Evolutionary conservation across 2,329 filamentous ascomycete species (phyloP), one percentile per base, ranked within the genome.

Genomic region (Fusarium sp.): DNA sequence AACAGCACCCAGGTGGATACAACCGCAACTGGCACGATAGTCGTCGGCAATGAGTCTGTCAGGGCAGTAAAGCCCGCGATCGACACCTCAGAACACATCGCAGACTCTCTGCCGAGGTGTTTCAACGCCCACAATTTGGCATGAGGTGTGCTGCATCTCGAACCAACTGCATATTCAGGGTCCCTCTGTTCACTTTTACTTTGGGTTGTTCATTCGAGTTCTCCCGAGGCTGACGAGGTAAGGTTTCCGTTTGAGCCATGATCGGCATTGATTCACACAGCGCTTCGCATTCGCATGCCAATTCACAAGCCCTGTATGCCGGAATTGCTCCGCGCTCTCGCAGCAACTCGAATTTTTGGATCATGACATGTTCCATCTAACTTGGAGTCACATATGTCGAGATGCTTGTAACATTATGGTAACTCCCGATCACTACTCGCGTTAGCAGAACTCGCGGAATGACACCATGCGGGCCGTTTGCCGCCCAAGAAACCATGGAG

Each of bases 161-260:
- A 58, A 71, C 72, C 73, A 75, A 75, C 73, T 61, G 73, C 73
- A 75, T 75, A 72, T 63, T 52, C 55, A 70, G 58, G 67, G 63
- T 70, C 67, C 33, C 29, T 47, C 57, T 39, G 54, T 57, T 47
- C 56, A 59, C 42, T 55, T 54, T 59, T n/a, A n/a, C n/a, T n/a
- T n/a, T n/a, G n/a, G n/a, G 42, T 67, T 41, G 35, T 35, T 63
- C 35, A 31, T 35, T 63, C 35, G 21, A 67, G 31, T 43, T 70
- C 43, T 55, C 47, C 67, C 50, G 54, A 67, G 58, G 52, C 56
- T 31, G 24, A 61, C 39, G 28, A 50, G 52, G 49, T 42, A 16
- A 33, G 31, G 31, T 33, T 56, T 31, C 38, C 23, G 31, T 56
- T 46, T 58, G 53, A 62, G 41, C 49, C 38, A 37, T 68, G 54